Evolutionary conservation across 2,329 filamentous ascomycete species (phyloP).

Genomic region (Chaetomium sp.): DNA sequence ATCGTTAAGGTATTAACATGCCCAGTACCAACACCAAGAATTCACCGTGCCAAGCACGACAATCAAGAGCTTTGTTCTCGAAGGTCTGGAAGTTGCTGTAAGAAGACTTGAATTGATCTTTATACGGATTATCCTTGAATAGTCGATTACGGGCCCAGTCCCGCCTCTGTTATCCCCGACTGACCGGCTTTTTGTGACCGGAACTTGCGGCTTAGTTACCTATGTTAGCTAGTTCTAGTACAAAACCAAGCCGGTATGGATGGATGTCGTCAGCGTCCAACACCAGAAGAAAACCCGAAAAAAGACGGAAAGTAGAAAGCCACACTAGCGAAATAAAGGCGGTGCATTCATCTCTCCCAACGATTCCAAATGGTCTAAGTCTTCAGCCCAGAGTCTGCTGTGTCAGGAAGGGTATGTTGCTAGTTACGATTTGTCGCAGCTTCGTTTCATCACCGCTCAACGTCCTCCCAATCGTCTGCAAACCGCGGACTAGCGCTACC

Average conservation of each 20-base stretch:
- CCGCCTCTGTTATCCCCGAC: background rate
- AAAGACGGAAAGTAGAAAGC: background rate
- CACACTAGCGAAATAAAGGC: background rate
- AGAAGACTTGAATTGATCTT: slow-evolving; percentile 1
- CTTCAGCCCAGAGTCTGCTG: background rate
- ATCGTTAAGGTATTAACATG: background rate
- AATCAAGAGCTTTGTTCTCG: slow-evolving; percentile 12
- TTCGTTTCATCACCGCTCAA: slow-evolving; percentile 35
- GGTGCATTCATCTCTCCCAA: background rate
- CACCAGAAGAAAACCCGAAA: background rate
- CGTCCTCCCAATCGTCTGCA: background rate
- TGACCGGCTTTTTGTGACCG: background rate
- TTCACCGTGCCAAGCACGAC: slow-evolving; percentile 4
- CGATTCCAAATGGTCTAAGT: background rate
- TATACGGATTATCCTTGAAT: background rate
- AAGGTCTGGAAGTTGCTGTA: background rate
- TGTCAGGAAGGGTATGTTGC: background rate
- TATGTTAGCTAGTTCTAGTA: background rate
- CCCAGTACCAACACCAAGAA: background rate
- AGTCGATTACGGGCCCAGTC: background rate
- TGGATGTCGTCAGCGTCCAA: background rate
- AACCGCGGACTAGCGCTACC: background rate
- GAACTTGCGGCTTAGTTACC: background rate
- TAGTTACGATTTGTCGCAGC: slow-evolving; percentile 28
- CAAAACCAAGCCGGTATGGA: background rate